These are phyloP conservation scores for Leucocoprinus sp. DNA, from an alignment of 768 basidiomycete species.

Conservation along the genomic window DNA sequence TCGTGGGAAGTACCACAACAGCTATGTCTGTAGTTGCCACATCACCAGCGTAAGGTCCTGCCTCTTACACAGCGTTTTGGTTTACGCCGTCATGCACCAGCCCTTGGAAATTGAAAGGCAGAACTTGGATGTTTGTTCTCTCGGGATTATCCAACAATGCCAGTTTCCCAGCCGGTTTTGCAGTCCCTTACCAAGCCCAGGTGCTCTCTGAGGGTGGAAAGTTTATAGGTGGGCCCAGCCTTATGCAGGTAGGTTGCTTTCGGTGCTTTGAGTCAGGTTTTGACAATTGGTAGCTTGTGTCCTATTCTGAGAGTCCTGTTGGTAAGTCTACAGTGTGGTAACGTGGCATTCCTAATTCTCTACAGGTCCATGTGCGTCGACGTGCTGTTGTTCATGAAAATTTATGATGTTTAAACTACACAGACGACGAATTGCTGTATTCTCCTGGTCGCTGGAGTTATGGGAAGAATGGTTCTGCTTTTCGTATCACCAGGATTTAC, in stretches of 20 bases:
- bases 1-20: too few species aligned
- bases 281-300: slow-evolving; percentile 17
- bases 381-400: neutral
- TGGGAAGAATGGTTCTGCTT: slow-evolving; percentile 16
- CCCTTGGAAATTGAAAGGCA: slow-evolving; percentile 25
- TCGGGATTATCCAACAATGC: slow-evolving; percentile 15
- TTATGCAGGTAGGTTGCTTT: slow-evolving; percentile 17
- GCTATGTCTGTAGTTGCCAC: neutral
- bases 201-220: slow-evolving; percentile 19
- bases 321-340: slow-evolving; percentile 22
- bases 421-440: slow-evolving; percentile 28
- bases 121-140: slow-evolving; percentile 20
- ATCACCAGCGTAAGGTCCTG: neutral
- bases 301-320: slow-evolving; percentile 25
- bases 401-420: neutral
- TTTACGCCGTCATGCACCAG: slow-evolving; percentile 15
- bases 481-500: slow-evolving; percentile 27
- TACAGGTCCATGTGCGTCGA: slow-evolving; percentile 1
- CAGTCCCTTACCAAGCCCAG: slow-evolving; percentile 20
- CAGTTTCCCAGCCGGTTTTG: slow-evolving; percentile 25
- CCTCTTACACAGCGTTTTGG: too few species aligned
- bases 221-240: slow-evolving; percentile 22
- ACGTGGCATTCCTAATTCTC: too few species aligned
- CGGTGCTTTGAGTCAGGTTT: neutral
- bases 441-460: slow-evolving; percentile 28